Conservation (phyloP, 129 eudicot species). For the Flaveria brownii region DNA sequence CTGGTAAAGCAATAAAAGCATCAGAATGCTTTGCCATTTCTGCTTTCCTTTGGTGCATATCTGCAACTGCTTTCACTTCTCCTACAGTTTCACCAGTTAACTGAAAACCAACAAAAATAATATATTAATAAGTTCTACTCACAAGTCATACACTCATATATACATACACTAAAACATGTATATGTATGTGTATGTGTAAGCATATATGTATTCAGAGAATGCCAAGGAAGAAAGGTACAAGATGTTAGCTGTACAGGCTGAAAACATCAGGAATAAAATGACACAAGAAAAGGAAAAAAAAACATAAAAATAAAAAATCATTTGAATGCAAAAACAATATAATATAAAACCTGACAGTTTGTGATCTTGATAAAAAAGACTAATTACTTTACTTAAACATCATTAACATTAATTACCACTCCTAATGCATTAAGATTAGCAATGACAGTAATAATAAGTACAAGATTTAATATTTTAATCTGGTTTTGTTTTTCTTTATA, state of each 20-base stretch:
- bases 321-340: slow-evolving; percentile 26
- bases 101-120: slow-evolving; percentile 44
- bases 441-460: too few relatives aligned
- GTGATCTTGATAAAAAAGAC: slow-evolving; percentile 13
- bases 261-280: neutral
- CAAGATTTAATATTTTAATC: neutral
- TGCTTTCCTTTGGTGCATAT: slow-evolving; percentile 99
- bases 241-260: too few relatives aligned
- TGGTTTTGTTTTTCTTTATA: neutral
- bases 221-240: too few relatives aligned
- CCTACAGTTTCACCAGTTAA: slow-evolving; percentile 99
- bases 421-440: neutral
- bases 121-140: slow-evolving; percentile 14
- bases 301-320: slow-evolving; percentile 33
- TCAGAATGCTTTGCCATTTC: slow-evolving; percentile 99
- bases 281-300: slow-evolving; percentile 49
- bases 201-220: too few relatives aligned
- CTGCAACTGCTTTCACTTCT: slow-evolving; percentile 99
- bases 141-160: neutral
- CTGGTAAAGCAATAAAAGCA: slow-evolving; percentile 99
- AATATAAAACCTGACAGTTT: slow-evolving; percentile 17
- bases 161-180: too few relatives aligned
- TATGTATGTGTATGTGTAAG: too few relatives aligned
- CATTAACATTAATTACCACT: slow-evolving; percentile 4
- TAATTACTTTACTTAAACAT: neutral